phyloP scores from a whole-genome alignment of 78 protist species.

The Planoprotostelium fungivorum region DNA sequence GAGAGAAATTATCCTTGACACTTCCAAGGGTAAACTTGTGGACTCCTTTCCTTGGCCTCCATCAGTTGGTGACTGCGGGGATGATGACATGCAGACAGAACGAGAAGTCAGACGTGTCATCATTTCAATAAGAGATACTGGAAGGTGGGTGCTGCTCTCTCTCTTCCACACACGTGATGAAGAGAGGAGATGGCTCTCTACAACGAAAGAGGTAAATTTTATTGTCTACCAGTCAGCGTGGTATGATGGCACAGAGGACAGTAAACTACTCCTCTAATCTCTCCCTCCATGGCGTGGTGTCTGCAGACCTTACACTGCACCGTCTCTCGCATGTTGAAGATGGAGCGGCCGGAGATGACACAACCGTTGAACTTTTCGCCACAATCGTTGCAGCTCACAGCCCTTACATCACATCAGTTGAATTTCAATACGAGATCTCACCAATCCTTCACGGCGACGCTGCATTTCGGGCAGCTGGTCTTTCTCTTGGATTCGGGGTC shows the following conservation, averaged over 20 bases:
- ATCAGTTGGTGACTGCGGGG: too few species aligned
- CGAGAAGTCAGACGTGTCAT: too few species aligned
- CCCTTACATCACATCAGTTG: not conserved
- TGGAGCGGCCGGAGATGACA: slow-evolving; percentile 20
- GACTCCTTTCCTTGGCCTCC: too few species aligned
- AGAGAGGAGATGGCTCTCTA: too few species aligned
- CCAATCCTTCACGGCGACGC: slow-evolving; percentile 17
- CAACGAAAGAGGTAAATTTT: too few species aligned
- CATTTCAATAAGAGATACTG: too few species aligned
- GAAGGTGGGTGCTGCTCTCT: too few species aligned
- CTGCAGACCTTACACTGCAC: slow-evolving; percentile 8
- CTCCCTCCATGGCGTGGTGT: not conserved
- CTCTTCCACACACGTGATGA: too few species aligned
- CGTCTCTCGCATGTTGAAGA: slow-evolving; percentile 12
- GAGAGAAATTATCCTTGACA: too few species aligned
- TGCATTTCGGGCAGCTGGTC: slow-evolving; percentile 1
- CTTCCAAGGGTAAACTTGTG: too few species aligned
- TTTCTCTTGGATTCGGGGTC: not conserved
- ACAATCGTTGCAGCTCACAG: slow-evolving; percentile 22
- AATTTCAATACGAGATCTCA: not conserved
- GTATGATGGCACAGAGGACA: slow-evolving; percentile 34
- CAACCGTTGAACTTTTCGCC: slow-evolving; percentile 24
- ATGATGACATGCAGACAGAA: too few species aligned
- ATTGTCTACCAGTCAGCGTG: not conserved
- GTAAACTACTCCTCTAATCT: not conserved